Conservation (phyloP, 257 asterid genomes). For the Rubia yunnanensis region DNA sequence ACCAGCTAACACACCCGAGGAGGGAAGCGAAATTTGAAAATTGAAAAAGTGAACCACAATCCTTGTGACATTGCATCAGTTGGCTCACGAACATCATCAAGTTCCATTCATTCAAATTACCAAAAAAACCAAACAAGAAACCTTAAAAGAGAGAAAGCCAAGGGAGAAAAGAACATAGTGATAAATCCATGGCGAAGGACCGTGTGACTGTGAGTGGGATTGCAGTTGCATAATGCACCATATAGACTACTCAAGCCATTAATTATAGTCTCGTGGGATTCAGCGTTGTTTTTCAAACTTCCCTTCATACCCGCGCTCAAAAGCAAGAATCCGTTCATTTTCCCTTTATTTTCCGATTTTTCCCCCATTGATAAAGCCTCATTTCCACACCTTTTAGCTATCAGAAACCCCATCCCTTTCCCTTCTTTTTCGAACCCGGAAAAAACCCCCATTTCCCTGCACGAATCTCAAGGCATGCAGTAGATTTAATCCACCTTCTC, state of each 20-base stretch:
- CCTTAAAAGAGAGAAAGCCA: not conserved
- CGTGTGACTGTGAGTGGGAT: conserved; percentile 29
- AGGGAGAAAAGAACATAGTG: conserved; percentile 4
- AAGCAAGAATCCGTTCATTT: conserved; percentile 70
- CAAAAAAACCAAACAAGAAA: not conserved
- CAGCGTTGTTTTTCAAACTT: conserved; percentile 77
- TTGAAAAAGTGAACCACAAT: conserved; percentile 5
- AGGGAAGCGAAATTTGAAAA: conserved; percentile 6
- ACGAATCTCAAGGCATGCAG: conserved; percentile 64
- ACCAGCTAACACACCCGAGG: no score
- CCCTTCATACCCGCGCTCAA: conserved; percentile 66
- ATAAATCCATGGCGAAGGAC: conserved; percentile 14
- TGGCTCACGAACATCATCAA: conserved; percentile 56
- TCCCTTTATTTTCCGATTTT: conserved; percentile 11
- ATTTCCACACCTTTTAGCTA: conserved; percentile 4
- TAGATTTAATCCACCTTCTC: not conserved
- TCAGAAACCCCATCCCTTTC: not conserved
- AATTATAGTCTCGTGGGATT: conserved; percentile 74
- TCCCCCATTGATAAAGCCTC: not conserved
- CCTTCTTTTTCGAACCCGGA: conserved; percentile 1
- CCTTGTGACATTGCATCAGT: conserved; percentile 23
- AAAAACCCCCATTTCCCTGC: not conserved
- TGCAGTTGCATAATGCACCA: conserved; percentile 25
- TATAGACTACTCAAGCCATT: conserved; percentile 26
- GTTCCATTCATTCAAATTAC: conserved; percentile 23